Base-by-base conservation (phyloP, 78 protist genomes). In the Chrysochromulina tobinii region DNA sequence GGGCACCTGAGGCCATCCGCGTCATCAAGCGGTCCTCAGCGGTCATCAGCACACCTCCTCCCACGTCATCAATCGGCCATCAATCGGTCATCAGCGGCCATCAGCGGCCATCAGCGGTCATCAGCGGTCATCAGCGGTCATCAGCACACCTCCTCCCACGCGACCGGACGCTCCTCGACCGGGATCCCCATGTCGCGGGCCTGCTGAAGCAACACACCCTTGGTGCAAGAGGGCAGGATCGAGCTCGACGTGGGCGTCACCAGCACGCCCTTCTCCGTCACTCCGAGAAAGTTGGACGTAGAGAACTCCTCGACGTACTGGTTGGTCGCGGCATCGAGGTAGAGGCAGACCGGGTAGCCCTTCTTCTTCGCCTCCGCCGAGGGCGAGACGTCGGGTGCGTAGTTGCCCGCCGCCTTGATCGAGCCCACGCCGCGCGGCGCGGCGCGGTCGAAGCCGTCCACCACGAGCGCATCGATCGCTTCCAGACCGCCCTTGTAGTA, bases 401-500 rank as follows among this genome's bases (percentile, higher is more conserved):
- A 73, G 50, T 69, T 73, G 18, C 92, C 92, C 27, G 92, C 86
- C 53, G 20, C n/a, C 92, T 89, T 89, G 38, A 89, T 79, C 53
- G 1, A 0, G 15, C 92, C 92, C 17, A 89, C 92, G 11, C 92
- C 92, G 18, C 38, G 57, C 67, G 92, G 92, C 27, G 92, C 92
- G 21, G 92, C 61, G 48, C 92, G 92, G 84, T 89, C 92, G 55
- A 8, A 55, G 20, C 55, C 87, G 50, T 54, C 66, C 50, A 89
- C 73, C 23, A 89, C 84, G 20, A 67, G 57, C 27, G 59, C 92
- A 38, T 59, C 59, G 18, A 89, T 75, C n/a, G 83, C 53, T 27
- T 50, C 21, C 15, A 89, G 69, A 25, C 91, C 91, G 51, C 91
- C 91, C 18, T 68, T 69, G 91, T 89, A 89, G 75, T 89, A 89